phyloP scores from a whole-genome alignment of 2,329 filamentous ascomycete genomes.

The Dactylellina haptotyla region DNA sequence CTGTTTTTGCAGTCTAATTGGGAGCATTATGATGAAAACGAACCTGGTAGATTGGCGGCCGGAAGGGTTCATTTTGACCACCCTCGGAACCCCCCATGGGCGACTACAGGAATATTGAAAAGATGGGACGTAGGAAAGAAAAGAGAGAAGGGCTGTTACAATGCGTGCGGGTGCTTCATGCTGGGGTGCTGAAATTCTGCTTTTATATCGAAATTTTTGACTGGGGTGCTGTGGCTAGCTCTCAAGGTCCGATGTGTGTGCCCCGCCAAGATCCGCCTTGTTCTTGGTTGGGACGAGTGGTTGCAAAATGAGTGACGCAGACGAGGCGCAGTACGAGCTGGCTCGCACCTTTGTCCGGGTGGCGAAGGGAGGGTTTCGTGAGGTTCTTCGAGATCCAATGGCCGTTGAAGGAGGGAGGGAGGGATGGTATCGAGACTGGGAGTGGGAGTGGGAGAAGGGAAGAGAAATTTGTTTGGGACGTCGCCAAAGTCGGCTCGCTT shows the following conservation, averaged over 20 bases:
- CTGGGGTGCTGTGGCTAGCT: conserved; percentile 1
- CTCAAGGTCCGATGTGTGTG: conserved; percentile 16
- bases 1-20: background rate
- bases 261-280: conserved; percentile 49
- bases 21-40: background rate
- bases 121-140: background rate
- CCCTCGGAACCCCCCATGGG: conserved; percentile 44
- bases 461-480: conserved; percentile 16
- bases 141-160: conserved; percentile 37
- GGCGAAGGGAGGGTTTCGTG: background rate
- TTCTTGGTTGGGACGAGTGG: conserved; percentile 7
- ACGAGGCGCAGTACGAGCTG: conserved; percentile 19
- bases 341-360: background rate
- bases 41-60: conserved; percentile 54
- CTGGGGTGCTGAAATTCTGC: conserved; percentile 7
- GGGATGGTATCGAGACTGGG: background rate
- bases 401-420: background rate
- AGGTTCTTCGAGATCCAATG: background rate
- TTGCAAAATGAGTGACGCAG: conserved; percentile 8
- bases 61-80: conserved; percentile 37
- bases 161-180: conserved; percentile 43
- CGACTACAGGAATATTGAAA: conserved; percentile 21
- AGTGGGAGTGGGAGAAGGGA: background rate
- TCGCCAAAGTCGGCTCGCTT: conserved; percentile 42
- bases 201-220: conserved; percentile 31